phyloP scores from a whole-genome alignment of 192 early-diverging fungal genomes.

The Backusella sp. region DNA sequence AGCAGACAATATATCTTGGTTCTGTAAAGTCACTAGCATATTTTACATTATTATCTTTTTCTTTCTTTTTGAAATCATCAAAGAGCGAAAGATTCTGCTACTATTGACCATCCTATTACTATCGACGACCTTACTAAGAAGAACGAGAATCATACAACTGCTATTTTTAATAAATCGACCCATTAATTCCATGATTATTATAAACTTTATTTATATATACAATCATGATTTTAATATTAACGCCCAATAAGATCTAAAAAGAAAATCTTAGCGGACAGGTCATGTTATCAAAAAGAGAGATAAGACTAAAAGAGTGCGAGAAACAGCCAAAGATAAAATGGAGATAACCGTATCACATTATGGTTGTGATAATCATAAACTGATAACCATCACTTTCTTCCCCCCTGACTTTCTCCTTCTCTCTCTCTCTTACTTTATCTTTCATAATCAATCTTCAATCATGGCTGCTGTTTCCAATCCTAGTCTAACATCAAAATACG shows the following conservation, averaged over 20 bases:
- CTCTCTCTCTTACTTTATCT: neutral
- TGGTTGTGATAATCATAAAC: neutral
- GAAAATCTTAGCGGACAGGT: slow-evolving; percentile 6
- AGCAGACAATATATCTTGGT: too few relatives aligned
- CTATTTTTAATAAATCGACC: too few relatives aligned
- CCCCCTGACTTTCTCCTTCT: neutral
- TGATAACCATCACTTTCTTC: neutral
- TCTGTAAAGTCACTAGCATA: too few relatives aligned
- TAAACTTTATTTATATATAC: too few relatives aligned
- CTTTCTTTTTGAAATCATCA: too few relatives aligned
- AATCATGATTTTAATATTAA: too few relatives aligned
- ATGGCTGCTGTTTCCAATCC: neutral
- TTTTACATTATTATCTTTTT: too few relatives aligned
- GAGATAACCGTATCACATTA: slow-evolving; percentile 9
- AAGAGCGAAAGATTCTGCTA: too few relatives aligned
- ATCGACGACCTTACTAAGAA: too few relatives aligned
- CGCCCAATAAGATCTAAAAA: neutral
- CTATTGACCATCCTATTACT: too few relatives aligned
- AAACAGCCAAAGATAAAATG: neutral
- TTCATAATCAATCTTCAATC: neutral
- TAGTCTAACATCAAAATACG: slow-evolving; percentile 8
- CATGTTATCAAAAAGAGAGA: neutral
- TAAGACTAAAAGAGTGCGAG: neutral
- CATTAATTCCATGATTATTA: too few relatives aligned
- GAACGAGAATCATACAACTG: too few relatives aligned